These are phyloP conservation scores for Solanum hybrid DNA, from an alignment of 305 asterid species.

Conservation along the genomic window DNA sequence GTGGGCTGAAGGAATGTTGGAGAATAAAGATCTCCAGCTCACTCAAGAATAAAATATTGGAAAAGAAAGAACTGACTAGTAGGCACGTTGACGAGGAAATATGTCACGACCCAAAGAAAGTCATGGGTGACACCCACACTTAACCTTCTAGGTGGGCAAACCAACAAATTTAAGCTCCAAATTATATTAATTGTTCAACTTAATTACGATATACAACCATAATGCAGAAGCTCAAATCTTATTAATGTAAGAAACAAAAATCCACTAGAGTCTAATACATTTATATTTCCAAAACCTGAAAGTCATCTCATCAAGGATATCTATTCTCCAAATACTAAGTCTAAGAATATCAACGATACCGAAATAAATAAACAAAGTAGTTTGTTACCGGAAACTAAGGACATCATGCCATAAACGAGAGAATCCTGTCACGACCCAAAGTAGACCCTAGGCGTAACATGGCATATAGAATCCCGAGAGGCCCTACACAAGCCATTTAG, in stretches of 20 bases:
- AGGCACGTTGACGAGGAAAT: neutral
- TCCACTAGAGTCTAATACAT: neutral
- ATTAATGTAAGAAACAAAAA: neutral
- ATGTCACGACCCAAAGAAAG: neutral
- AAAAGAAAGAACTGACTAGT: neutral
- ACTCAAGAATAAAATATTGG: neutral
- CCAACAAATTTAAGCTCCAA: neutral
- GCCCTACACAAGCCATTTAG: neutral
- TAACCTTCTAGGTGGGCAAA: neutral
- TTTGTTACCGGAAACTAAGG: neutral
- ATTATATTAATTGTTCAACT: neutral
- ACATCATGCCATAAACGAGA: neutral
- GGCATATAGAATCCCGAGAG: neutral
- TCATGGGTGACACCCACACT: neutral
- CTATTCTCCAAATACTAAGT: neutral
- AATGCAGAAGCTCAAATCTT: neutral
- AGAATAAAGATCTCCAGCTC: neutral
- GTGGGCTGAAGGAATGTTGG: neutral
- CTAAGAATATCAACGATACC: neutral
- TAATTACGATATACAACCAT: neutral
- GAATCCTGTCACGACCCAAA: neutral
- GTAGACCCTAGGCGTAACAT: neutral
- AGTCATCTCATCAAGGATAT: neutral
- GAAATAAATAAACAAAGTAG: too few relatives aligned
- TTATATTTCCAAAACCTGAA: neutral